phyloP scores from a whole-genome alignment of 2,329 filamentous ascomycete genomes.

The Macrophomina tecta region DNA sequence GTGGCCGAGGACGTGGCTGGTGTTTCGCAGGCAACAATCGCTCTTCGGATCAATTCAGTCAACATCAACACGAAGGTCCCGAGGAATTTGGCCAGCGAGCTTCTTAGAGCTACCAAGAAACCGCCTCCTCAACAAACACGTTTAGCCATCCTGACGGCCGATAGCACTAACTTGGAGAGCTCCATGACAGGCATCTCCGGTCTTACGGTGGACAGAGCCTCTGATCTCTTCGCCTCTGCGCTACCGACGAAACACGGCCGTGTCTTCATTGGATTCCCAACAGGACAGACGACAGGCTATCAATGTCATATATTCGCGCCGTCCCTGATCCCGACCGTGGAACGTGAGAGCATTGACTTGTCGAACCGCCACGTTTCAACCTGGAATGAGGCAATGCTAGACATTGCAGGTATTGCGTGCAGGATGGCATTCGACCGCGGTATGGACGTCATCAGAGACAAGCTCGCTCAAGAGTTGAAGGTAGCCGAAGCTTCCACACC shows the following conservation, averaged over 20 bases:
- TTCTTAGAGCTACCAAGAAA: constrained; percentile 96
- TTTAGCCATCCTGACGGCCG: constrained; percentile 87
- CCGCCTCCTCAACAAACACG: constrained; percentile 87
- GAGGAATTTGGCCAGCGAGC: constrained; percentile 76
- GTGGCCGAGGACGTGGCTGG: constrained; percentile 70
- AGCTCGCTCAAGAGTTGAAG: constrained; percentile 10
- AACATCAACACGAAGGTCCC: constrained; percentile 78
- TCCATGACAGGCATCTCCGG: constrained; percentile 63
- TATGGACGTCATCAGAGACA: constrained; percentile 74
- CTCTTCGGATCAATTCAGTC: constrained; percentile 86
- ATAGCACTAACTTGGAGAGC: constrained; percentile 79
- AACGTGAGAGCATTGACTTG: constrained; percentile 94
- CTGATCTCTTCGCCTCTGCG: constrained; percentile 88
- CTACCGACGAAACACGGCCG: constrained; percentile 86
- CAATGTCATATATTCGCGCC: constrained; percentile 94
- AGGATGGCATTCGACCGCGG: constrained; percentile 87
- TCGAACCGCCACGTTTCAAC: constrained; percentile 93
- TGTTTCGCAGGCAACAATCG: constrained; percentile 77
- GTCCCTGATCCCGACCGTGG: constrained; percentile 95
- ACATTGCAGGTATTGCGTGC: constrained; percentile 87
- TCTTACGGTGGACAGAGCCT: constrained; percentile 60
- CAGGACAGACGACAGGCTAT: constrained; percentile 93
- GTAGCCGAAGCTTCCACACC: constrained; percentile 57
- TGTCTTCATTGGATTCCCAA: constrained; percentile 97
- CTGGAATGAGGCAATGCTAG: constrained; percentile 94